Evolutionary conservation across 495 filamentous ascomycete species (phyloP), one percentile per base, ranked within the genome.

Genomic region (Niebla homalea): DNA sequence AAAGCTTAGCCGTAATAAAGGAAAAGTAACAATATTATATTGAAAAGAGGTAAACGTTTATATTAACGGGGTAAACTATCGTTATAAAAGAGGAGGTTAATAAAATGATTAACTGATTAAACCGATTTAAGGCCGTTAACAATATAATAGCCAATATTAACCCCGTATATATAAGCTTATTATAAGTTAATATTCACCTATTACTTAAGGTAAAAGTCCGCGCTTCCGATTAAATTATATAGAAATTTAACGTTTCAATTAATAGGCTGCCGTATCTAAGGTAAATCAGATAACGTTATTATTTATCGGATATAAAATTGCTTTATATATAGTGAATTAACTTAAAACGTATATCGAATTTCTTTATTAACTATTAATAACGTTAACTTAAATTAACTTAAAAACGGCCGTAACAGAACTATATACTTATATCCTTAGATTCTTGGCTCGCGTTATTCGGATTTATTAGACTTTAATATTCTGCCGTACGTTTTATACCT

Each of bases 161-260:
- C 25, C 25, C 25, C 7, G 7, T 26, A 26, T 26, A 26, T 26
- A 26, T 26, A 26, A 7, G 25, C 25, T 26, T 26, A 26, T 23
- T 50, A 32, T 50, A 20, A 36, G 48, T 36, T 43, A 22, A 36
- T 19, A 43, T 50, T 38, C 38, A 36, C 15, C 18, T 49, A 32
- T 21, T 49, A 20, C 47, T 49, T 1, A 21, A 49, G 47, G 47
- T 49, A 48, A 48, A 48, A 39, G 16, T 32, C 46, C n/a, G n/a
- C 32, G 29, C 36, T 48, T n/a, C 32, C 20, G 12, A 48, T 22
- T 38, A 16, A 48, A 38, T 4, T 15, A 39, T 22, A 20, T 20
- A 48, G 20, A 48, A 37, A 48, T 48, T 32, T 48, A 22, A 48
- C 14, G 14, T n/a, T 45, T 45, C 3, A 29, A 45, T 45, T 45